These are phyloP conservation scores for Sedum album DNA, from an alignment of 164 flowering plant genomes.

Conservation along the genomic window DNA sequence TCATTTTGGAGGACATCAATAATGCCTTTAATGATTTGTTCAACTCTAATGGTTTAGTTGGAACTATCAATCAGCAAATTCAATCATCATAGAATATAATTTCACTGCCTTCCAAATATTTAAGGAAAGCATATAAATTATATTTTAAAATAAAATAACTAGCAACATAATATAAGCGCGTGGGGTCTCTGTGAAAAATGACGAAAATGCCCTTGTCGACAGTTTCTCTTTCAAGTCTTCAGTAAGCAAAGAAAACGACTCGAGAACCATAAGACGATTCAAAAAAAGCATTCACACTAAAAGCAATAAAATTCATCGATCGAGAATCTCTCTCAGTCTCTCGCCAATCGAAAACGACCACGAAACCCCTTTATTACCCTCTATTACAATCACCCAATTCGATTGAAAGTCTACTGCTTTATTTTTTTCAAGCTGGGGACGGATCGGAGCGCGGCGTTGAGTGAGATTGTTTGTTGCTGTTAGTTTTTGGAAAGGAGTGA, in stretches of 20 bases:
- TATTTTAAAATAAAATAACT: no score
- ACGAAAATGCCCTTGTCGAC: not conserved
- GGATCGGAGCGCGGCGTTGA: not conserved
- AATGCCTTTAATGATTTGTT: no score
- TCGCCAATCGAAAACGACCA: constrained; percentile 2
- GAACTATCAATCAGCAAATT: no score
- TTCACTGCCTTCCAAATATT: no score
- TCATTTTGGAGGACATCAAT: no score
- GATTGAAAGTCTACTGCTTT: no score
- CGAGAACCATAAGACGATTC: not conserved
- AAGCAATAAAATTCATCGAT: not conserved
- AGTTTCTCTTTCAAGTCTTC: not conserved
- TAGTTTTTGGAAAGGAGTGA: constrained; percentile 4
- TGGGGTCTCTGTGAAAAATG: not conserved
- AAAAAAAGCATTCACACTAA: not conserved
- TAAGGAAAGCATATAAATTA: no score
- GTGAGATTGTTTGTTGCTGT: not conserved
- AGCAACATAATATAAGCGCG: no score
- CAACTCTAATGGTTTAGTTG: no score
- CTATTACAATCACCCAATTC: not conserved
- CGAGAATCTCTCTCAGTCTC: not conserved
- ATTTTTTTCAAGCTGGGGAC: not conserved
- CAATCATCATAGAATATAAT: no score
- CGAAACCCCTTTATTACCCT: constrained; percentile 9
- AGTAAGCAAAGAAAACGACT: not conserved